Evolutionary conservation across 129 eudicot genomes (phyloP).

Genomic region (Apium graveolens): DNA sequence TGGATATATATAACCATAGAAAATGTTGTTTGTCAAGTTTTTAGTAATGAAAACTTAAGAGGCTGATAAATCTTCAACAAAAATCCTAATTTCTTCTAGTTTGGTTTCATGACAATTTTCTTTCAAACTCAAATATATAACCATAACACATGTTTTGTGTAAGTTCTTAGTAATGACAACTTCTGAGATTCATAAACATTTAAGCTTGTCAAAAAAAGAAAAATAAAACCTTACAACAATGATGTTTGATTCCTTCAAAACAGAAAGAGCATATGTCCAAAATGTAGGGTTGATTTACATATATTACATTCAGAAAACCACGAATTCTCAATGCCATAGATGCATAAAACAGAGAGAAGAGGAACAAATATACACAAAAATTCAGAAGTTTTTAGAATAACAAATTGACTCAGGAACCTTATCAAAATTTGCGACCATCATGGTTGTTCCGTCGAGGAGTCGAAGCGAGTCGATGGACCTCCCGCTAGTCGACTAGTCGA

Average conservation of each 20-base stretch:
- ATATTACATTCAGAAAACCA: not conserved
- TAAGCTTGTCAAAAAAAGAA: not conserved
- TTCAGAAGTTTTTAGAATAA: not conserved
- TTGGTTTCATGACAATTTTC: not conserved
- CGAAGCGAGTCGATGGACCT: no score
- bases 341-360: not conserved
- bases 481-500: no score
- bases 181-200: not conserved
- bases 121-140: no score
- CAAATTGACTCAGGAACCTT: conserved; percentile 34
- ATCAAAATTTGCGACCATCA: no score
- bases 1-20: no score
- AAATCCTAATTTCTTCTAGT: no score
- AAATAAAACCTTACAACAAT: no score
- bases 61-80: no score
- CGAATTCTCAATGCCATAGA: not conserved
- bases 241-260: not conserved
- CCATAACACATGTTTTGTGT: not conserved
- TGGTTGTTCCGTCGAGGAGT: no score
- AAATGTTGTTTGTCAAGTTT: no score
- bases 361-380: not conserved
- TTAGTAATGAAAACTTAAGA: no score
- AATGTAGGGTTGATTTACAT: not conserved
- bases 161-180: not conserved
- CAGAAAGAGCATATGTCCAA: not conserved